A percentile compares a stretch with the other conserved stretches of the same genome.
phyloP scores from a whole-genome alignment of 768 basidiomycete genomes.

The Pisolithus tinctorius region DNA sequence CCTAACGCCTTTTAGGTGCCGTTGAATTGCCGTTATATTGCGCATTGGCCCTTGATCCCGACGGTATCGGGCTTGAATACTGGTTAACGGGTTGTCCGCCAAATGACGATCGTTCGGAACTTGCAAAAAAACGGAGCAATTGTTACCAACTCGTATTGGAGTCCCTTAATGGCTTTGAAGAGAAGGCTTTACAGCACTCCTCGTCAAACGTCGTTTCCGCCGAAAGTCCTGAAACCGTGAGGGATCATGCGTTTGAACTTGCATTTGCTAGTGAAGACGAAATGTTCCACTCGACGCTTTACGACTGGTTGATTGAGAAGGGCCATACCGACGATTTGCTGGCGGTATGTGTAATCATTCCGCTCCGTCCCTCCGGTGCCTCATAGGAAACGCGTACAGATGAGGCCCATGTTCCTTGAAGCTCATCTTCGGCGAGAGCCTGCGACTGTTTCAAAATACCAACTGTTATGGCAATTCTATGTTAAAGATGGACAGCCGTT shows the following conservation, averaged over 20 bases:
- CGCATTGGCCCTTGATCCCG: slow-evolving; percentile 70
- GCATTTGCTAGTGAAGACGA: slow-evolving; percentile 83
- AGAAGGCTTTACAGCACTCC: slow-evolving; percentile 35
- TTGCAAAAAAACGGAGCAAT: slow-evolving; percentile 54
- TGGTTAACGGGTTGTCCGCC: slow-evolving; percentile 60
- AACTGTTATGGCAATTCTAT: slow-evolving; percentile 95
- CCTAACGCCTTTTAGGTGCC: slow-evolving; percentile 47
- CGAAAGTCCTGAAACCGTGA: slow-evolving; percentile 63
- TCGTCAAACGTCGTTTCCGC: slow-evolving; percentile 23
- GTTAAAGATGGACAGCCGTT: slow-evolving; percentile 86
- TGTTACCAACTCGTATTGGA: slow-evolving; percentile 85
- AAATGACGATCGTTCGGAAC: slow-evolving; percentile 51
- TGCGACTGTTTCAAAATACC: slow-evolving; percentile 69
- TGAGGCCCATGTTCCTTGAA: slow-evolving; percentile 84
- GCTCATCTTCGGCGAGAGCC: slow-evolving; percentile 81
- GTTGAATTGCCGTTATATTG: slow-evolving; percentile 81
- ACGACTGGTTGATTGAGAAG: slow-evolving; percentile 86
- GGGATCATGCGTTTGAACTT: slow-evolving; percentile 79
- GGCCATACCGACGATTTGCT: slow-evolving; percentile 83
- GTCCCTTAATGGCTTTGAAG: slow-evolving; percentile 75
- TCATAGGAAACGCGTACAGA: slow-evolving; percentile 36
- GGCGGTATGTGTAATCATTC: slow-evolving; percentile 51
- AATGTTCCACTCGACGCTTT: slow-evolving; percentile 89
- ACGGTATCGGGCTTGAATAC: slow-evolving; percentile 67
- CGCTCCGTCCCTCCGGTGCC: slow-evolving; percentile 1